Evolutionary conservation across 495 filamentous ascomycete species (phyloP).

Genomic region (Aspergillus nidulans): DNA sequence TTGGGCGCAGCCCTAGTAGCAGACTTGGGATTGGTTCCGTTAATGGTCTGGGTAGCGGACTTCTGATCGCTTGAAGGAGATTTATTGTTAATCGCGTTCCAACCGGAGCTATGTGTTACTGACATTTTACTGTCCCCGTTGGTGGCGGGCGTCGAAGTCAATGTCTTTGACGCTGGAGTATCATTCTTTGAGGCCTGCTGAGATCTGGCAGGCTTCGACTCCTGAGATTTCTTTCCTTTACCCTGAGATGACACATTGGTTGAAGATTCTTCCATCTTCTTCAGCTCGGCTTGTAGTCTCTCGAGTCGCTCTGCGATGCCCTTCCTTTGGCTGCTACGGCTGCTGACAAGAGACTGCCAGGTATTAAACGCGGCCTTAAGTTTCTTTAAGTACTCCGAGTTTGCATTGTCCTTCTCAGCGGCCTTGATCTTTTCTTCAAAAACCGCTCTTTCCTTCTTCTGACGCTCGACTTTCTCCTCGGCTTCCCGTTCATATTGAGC

Average conservation of each 20-base stretch:
- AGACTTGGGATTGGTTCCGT: neutral
- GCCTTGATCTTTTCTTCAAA: slow-evolving; percentile 12
- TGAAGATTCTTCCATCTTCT: slow-evolving; percentile 11
- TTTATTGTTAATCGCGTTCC: slow-evolving; percentile 6
- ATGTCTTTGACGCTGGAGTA: neutral
- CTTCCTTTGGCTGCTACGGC: neutral
- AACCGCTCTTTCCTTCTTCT: slow-evolving; percentile 1
- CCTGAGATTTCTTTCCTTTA: neutral
- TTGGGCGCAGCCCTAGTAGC: neutral
- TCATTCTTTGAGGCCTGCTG: neutral
- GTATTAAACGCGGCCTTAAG: neutral
- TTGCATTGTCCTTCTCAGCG: neutral
- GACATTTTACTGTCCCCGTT: neutral
- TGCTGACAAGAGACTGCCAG: neutral
- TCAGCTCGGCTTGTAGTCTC: slow-evolving; percentile 1
- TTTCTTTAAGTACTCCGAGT: slow-evolving; percentile 3
- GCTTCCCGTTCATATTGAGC: slow-evolving; percentile 3
- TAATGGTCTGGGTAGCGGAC: neutral
- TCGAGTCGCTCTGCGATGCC: neutral
- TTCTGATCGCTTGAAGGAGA: neutral
- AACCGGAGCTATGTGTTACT: neutral
- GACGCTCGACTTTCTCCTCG: slow-evolving; percentile 6
- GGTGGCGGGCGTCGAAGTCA: neutral
- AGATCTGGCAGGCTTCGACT: neutral
- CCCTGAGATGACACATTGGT: neutral